Percentiles rank a stretch among this genome's conserved stretches.
Evolutionary conservation across 2,329 filamentous ascomycete genomes (phyloP).

Genomic region (Monosporascus cannonballus): DNA sequence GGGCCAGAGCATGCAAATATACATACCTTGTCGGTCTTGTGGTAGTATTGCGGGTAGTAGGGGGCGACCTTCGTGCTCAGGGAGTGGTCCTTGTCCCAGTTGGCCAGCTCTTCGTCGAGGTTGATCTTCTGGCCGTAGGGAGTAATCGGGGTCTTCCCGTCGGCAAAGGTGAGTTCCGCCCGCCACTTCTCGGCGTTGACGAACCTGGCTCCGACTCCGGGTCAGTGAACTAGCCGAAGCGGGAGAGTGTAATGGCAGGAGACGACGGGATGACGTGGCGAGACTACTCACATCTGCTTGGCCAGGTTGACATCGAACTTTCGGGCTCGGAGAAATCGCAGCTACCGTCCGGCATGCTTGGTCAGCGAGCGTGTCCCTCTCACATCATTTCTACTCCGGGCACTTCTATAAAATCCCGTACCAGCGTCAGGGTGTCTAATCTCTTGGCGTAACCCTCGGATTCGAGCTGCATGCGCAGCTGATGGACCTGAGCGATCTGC

Average conservation of each 20-base stretch:
- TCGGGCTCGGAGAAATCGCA: slow-evolving; percentile 86
- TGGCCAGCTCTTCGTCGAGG: slow-evolving; percentile 61
- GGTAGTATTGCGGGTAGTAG: slow-evolving; percentile 98
- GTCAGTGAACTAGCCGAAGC: neutral
- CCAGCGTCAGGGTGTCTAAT: slow-evolving; percentile 87
- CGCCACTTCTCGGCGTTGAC: neutral
- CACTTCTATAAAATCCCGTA: slow-evolving; percentile 35
- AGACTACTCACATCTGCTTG: slow-evolving; percentile 73
- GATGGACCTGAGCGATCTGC: slow-evolving; percentile 84
- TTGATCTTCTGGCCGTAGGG: slow-evolving; percentile 28
- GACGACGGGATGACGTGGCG: slow-evolving; percentile 10
- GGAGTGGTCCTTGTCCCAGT: slow-evolving; percentile 57
- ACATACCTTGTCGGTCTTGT: slow-evolving; percentile 80
- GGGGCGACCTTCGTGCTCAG: slow-evolving; percentile 75
- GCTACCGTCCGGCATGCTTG: slow-evolving; percentile 33
- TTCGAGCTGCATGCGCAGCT: slow-evolving; percentile 83
- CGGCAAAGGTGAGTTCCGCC: neutral
- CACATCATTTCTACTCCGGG: neutral
- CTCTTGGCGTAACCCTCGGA: slow-evolving; percentile 73
- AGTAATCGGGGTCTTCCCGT: neutral
- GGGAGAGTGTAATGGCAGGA: neutral
- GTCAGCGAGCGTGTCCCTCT: neutral
- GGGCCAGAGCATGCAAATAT: slow-evolving; percentile 4
- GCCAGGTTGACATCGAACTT: slow-evolving; percentile 85
- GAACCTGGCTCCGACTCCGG: neutral